Evolutionary conservation across 768 basidiomycete genomes (phyloP), one percentile per base, ranked within the genome.

Genomic region (Cyclocybe aegerita): DNA sequence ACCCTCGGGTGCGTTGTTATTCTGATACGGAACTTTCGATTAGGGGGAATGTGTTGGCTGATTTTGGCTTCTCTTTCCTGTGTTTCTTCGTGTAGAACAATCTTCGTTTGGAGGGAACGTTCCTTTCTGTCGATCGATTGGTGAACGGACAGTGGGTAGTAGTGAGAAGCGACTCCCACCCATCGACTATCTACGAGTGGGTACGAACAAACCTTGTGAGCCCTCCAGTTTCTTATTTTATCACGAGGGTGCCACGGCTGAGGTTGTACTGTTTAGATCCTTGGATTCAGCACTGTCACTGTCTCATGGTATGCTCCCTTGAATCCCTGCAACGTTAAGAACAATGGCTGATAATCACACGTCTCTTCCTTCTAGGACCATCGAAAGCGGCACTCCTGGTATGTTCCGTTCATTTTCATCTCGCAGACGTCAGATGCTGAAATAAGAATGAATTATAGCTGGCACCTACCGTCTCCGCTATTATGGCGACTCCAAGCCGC

Each of bases 141-240:
- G 66, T 74, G 6, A 60, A 70, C 11, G 74, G 71, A 29, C 63
- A 69, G 46, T 91, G 86, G 88, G 69, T 52, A 51, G 61, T 75
- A 0, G 79, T 85, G 32, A 75, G 82, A 45, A 82, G 85, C 10
- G 90, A 92, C 66, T 90, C 89, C 14, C 88, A 90, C 64, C 87
- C 87, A 30, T 89, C 86, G 4, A 90, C 88, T 1, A 75, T 73
- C 14, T 89, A 79, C 59, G 71, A 74, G 50, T 90, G 89, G 89
- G 65, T 59, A 16, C 74, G 85, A 65, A 80, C 74, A 9, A 85
- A 65, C 65, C 73, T 71, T 1, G 79, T 83, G 59, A 55, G 78
- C 70, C 47, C 30, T 12, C 32, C 15, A 8, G 23, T 30, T 35
- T 41, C 31, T 39, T 34, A 11, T 44, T 23, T 33, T 44, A 32